Percentiles rank a stretch among this genome's conserved stretches.
Evolutionary conservation across 441 rosid genomes (phyloP).

Genomic region (Populus hybrid): DNA sequence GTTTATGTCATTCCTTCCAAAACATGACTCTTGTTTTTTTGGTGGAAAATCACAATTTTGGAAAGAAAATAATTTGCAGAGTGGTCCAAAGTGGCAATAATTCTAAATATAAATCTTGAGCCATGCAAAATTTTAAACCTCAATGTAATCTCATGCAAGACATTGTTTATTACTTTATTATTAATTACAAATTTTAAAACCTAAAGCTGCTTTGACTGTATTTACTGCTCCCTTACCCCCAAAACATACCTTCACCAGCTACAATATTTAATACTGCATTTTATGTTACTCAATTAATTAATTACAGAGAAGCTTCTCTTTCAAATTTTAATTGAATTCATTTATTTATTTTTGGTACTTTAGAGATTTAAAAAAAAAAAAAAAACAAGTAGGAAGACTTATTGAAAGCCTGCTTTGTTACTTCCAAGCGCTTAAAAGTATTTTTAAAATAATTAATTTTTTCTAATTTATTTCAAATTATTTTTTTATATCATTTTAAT

Average conservation of each 20-base stretch:
- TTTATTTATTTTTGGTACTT: neutral
- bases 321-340: neutral
- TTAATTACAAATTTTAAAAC: neutral
- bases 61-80: neutral
- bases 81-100: neutral
- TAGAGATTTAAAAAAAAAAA: neutral
- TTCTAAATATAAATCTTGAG: neutral
- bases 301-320: constrained; percentile 28
- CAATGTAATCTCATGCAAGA: neutral
- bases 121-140: neutral
- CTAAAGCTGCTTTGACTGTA: neutral
- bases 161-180: neutral
- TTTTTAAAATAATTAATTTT: too few species aligned
- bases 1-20: neutral
- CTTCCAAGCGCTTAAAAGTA: too few species aligned
- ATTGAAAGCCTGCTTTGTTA: constrained; percentile 13
- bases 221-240: constrained; percentile 22
- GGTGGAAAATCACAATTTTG: too few species aligned
- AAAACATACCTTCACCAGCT: constrained; percentile 6
- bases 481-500: too few species aligned
- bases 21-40: neutral
- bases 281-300: constrained; percentile 4
- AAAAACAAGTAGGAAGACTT: constrained; percentile 22
- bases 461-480: too few species aligned
- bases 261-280: neutral